Evolutionary conservation across 2,329 filamentous ascomycete species (phyloP).

Genomic region (Seiridium unicorne): DNA sequence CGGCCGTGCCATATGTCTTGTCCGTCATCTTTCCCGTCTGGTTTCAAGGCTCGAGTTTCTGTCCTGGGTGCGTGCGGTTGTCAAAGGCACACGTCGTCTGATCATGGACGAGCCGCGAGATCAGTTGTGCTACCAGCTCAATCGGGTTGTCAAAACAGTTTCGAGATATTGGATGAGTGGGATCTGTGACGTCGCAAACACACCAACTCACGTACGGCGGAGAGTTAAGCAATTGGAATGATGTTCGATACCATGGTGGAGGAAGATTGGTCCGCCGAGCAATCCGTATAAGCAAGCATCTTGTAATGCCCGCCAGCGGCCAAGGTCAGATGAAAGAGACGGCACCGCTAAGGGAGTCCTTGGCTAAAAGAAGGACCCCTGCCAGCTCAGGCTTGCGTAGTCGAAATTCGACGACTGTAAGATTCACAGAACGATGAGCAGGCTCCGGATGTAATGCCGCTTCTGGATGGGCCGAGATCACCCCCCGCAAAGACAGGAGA

Average conservation of each 20-base stretch:
- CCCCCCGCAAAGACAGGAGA: slow-evolving; percentile 4
- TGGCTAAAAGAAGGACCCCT: background rate
- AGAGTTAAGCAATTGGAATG: no score
- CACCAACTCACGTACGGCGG: no score
- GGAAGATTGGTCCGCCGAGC: background rate
- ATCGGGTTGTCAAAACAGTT: background rate
- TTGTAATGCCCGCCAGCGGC: background rate
- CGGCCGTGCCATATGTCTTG: slow-evolving; percentile 22
- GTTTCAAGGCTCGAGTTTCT: no score
- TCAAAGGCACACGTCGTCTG: background rate
- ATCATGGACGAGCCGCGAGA: background rate
- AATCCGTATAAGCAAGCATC: background rate
- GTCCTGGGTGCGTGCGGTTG: background rate
- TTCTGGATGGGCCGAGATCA: slow-evolving; percentile 30
- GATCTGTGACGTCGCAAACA: no score
- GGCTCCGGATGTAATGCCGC: background rate
- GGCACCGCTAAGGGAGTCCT: background rate
- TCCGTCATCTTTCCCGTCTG: background rate
- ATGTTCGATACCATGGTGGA: background rate
- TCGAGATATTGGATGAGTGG: no score
- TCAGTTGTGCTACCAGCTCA: background rate
- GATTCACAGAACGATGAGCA: background rate
- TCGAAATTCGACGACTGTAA: slow-evolving; percentile 5
- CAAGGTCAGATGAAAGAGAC: no score
- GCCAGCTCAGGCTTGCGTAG: background rate